phyloP scores from a whole-genome alignment of 306 rosid genomes.

The Begonia loranthoides region DNA sequence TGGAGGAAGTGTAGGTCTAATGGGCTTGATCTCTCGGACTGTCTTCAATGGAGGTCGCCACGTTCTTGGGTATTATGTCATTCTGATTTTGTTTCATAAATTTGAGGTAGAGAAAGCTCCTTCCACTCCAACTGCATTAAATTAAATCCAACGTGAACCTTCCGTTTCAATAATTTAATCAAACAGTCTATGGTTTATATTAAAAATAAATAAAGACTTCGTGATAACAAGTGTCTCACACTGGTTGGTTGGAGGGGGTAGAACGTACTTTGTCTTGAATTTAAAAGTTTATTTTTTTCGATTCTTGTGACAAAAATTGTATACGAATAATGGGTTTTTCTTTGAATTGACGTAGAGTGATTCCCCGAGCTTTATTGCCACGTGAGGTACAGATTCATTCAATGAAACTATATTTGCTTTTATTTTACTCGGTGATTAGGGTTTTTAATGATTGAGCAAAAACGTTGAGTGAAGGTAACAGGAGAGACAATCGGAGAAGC shows the following conservation, averaged over 20 bases:
- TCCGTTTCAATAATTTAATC: too few species aligned
- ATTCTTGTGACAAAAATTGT: too few species aligned
- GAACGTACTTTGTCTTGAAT: neutral
- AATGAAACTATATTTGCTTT: neutral
- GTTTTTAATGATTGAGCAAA: conserved; percentile 7
- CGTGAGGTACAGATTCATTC: conserved; percentile 33
- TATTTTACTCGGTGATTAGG: neutral
- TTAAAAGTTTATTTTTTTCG: neutral
- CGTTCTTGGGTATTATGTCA: conserved; percentile 45
- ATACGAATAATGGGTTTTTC: neutral
- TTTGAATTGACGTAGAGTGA: conserved; percentile 23
- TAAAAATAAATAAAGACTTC: too few species aligned
- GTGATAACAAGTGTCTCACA: too few species aligned
- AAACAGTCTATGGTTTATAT: too few species aligned
- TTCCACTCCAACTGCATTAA: too few species aligned
- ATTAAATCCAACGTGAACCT: too few species aligned
- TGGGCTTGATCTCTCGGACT: conserved; percentile 56
- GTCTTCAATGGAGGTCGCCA: conserved; percentile 46
- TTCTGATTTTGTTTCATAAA: conserved; percentile 5
- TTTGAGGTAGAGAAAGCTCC: neutral
- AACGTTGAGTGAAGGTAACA: conserved; percentile 28
- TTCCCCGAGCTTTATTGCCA: conserved; percentile 45
- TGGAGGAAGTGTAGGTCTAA: conserved; percentile 57
- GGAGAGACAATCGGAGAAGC: conserved; percentile 49
- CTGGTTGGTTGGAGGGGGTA: too few species aligned